A percentile compares a stretch with the other conserved stretches of the same genome.
Conservation (phyloP, 495 filamentous ascomycete species). For the Penicillium desertorum region DNA sequence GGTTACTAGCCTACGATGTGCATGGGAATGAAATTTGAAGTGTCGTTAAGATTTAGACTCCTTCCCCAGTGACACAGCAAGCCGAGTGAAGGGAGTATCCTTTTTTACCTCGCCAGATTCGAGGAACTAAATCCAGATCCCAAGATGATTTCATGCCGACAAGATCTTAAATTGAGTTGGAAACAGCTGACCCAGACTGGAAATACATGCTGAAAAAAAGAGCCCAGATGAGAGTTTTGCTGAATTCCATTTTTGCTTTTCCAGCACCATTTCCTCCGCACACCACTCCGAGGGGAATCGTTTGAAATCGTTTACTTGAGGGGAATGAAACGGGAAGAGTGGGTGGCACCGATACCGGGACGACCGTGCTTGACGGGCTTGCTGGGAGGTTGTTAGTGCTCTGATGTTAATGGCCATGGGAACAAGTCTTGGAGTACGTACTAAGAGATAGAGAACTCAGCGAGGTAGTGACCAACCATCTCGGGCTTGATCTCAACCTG, state of each 20-base stretch:
- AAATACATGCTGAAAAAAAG: constrained; percentile 48
- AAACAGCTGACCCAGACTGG: constrained; percentile 49
- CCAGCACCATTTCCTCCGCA: constrained; percentile 43
- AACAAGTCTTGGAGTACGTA: constrained; percentile 58
- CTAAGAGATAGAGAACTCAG: constrained; percentile 99
- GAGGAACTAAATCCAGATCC: constrained; percentile 21
- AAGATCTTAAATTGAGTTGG: constrained; percentile 52
- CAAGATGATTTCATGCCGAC: constrained; percentile 42
- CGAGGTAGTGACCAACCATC: constrained; percentile 99
- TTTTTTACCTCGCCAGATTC: constrained; percentile 25
- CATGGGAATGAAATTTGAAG: constrained; percentile 18
- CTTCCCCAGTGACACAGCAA: constrained; percentile 18
- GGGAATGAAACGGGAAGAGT: constrained; percentile 99
- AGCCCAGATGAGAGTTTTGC: constrained; percentile 33
- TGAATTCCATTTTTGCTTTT: constrained; percentile 45
- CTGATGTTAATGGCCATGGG: background rate
- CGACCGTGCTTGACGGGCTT: constrained; percentile 99
- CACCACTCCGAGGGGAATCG: constrained; percentile 45
- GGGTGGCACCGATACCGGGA: constrained; percentile 99
- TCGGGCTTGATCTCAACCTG: constrained; percentile 99
- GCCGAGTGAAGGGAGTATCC: constrained; percentile 19
- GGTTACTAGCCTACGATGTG: constrained; percentile 1
- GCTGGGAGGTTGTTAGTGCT: constrained; percentile 56
- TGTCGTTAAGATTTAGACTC: constrained; percentile 31
- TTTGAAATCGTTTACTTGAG: constrained; percentile 77